Base-by-base conservation (phyloP, 768 basidiomycete genomes). In the Postia placenta region DNA sequence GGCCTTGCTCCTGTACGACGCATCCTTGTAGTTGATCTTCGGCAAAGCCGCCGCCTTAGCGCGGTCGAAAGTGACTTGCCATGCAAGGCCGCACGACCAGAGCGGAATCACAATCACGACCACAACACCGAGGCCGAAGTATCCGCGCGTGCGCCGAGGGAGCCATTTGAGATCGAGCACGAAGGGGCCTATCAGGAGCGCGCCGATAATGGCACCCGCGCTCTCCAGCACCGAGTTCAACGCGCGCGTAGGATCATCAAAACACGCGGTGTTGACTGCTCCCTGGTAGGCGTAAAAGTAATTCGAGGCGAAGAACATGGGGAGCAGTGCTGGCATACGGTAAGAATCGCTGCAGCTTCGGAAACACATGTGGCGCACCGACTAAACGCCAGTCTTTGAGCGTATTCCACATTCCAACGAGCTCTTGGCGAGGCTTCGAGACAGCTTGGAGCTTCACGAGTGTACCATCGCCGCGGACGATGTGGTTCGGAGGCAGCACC, bases 241-340 rank as follows among this genome's bases (percentile, higher is more conserved):
- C n/a, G 73, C 71, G 47, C 73, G 69, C 9, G 73, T 74, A 9
- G 73, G 62, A 22, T 67, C 70, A 52, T 74, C 71, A 56, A 74
- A 73, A 26, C 60, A 56, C 47, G 51, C 61, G 4, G 66, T 64
- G 55, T 69, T 71, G 52, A 73, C 47, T 17, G 71, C 69, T 49
- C 66, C 69, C 55, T 71, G 73, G 59, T 74, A 74, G 2, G 73
- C 67, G 59, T 73, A 73, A 64, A 74, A 69, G 56, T 68, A 73
- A 61, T 72, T 74, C 50, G 67, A 70, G 9, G 70, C 62, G 58
- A 74, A 74, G 60, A 68, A 72, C 69, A 72, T 70, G 37, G 72
- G 72, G 33, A 66, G 54, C 41, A 74, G 67, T 5, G 66, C 57
- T 57, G 37, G 17, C 23, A 11, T 17, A 11, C 14, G 2, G 3